phyloP scores from a whole-genome alignment of 192 early-diverging fungal genomes.

The Backusella psychrophila region DNA sequence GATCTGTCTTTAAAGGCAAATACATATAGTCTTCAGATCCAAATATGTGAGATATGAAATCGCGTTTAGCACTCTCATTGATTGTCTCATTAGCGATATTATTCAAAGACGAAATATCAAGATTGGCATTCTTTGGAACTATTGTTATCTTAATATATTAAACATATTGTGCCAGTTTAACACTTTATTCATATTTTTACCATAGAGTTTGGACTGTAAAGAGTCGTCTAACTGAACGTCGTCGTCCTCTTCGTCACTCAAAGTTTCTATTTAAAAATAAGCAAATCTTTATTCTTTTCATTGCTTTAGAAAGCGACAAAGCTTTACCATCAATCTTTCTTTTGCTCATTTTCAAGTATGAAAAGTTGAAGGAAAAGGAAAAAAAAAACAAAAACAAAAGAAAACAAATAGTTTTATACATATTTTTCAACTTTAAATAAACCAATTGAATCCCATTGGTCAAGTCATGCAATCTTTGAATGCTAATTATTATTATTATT shows the following conservation, averaged over 20 bases:
- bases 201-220: constrained; percentile 28
- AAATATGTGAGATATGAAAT: constrained; percentile 63
- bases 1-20: constrained; percentile 84
- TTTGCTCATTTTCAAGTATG: constrained; percentile 16
- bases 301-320: not conserved
- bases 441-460: not conserved
- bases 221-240: constrained; percentile 28
- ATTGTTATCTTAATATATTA: not conserved
- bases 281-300: not conserved
- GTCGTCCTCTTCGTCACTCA: constrained; percentile 31
- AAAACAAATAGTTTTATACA: not conserved
- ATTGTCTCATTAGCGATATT: not conserved
- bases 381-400: not conserved
- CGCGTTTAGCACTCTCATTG: constrained; percentile 16
- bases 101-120: constrained; percentile 30
- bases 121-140: constrained; percentile 42
- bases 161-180: not conserved
- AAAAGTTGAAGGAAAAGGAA: not conserved
- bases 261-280: constrained; percentile 3
- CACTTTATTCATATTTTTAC: constrained; percentile 10
- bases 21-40: constrained; percentile 72
- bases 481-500: not conserved
- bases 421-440: not conserved
- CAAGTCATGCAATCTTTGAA: not conserved
- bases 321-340: constrained; percentile 17